Conservation (phyloP, 768 basidiomycete genomes). For the Glaciozyma antarctica region DNA sequence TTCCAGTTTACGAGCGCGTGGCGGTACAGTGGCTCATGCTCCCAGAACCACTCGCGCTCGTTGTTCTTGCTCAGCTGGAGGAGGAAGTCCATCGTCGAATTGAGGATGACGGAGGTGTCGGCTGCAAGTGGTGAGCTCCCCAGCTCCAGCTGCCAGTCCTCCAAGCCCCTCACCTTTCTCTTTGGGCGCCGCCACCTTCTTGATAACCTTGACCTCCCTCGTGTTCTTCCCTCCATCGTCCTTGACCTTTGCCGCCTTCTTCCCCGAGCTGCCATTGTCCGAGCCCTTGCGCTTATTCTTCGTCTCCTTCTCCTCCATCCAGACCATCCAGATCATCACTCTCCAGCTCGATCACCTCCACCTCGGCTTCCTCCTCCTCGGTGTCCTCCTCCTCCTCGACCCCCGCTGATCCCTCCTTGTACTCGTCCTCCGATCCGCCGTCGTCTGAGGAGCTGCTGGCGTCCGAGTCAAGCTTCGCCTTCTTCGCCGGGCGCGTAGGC, state of each 20-base stretch:
- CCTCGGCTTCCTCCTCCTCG: no score
- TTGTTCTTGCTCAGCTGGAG: conserved; percentile 11
- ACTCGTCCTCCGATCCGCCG: no score
- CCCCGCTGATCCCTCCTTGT: no score
- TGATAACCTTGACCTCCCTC: conserved; percentile 60
- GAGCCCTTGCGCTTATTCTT: no score
- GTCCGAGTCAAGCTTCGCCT: no score
- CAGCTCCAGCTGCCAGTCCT: not conserved
- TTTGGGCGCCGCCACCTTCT: conserved; percentile 76
- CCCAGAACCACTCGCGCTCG: conserved; percentile 59
- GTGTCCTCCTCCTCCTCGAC: no score
- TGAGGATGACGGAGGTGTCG: conserved; percentile 16
- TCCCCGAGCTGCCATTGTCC: not conserved
- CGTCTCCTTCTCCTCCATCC: no score
- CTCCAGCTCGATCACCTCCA: no score
- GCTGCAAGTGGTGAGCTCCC: conserved; percentile 5
- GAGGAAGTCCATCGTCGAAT: conserved; percentile 25
- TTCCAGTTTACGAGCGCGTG: conserved; percentile 57
- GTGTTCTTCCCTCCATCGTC: conserved; percentile 50
- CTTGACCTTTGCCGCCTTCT: conserved; percentile 12
- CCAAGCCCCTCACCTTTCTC: conserved; percentile 57
- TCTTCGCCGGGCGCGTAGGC: no score
- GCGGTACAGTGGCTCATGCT: conserved; percentile 70
- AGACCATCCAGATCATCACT: no score
- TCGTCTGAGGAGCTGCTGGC: no score